Evolutionary conservation across 306 rosid species (phyloP).

Genomic region (Carpinus viminea): DNA sequence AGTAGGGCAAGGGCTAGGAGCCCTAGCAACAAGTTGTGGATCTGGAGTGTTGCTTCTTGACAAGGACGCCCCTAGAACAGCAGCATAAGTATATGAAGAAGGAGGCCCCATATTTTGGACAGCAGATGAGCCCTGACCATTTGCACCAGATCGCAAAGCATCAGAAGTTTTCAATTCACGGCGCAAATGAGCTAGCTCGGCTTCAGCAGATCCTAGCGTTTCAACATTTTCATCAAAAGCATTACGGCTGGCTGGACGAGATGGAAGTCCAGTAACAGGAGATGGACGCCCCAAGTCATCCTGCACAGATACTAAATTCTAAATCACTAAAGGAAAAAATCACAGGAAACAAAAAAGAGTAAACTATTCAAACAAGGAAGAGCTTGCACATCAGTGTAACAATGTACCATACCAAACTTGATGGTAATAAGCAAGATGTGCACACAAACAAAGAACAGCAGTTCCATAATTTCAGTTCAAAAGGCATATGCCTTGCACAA

Average conservation of each 20-base stretch:
- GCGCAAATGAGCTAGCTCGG: conserved; percentile 52
- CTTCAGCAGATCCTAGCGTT: conserved; percentile 52
- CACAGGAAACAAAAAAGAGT: conserved; percentile 9
- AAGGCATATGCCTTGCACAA: background rate
- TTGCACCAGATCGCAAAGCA: conserved; percentile 51
- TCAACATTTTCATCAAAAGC: conserved; percentile 85
- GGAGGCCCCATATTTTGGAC: conserved; percentile 58
- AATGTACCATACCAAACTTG: background rate
- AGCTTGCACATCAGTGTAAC: background rate
- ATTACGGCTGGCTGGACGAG: conserved; percentile 90
- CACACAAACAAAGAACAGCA: background rate
- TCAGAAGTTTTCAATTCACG: conserved; percentile 54
- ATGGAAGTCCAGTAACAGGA: conserved; percentile 58
- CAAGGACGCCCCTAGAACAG: conserved; percentile 80
- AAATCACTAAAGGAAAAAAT: conserved; percentile 4
- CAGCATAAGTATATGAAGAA: conserved; percentile 79
- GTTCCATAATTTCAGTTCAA: background rate
- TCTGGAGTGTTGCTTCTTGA: conserved; percentile 96
- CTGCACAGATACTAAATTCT: conserved; percentile 44
- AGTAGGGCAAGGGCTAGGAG: conserved; percentile 90
- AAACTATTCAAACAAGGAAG: background rate
- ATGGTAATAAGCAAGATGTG: background rate
- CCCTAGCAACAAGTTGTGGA: conserved; percentile 79
- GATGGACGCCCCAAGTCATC: conserved; percentile 73
- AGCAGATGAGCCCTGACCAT: conserved; percentile 65